Evolutionary conservation across 2,329 filamentous ascomycete species (phyloP).

Genomic region (Trichoderma pleuroti): DNA sequence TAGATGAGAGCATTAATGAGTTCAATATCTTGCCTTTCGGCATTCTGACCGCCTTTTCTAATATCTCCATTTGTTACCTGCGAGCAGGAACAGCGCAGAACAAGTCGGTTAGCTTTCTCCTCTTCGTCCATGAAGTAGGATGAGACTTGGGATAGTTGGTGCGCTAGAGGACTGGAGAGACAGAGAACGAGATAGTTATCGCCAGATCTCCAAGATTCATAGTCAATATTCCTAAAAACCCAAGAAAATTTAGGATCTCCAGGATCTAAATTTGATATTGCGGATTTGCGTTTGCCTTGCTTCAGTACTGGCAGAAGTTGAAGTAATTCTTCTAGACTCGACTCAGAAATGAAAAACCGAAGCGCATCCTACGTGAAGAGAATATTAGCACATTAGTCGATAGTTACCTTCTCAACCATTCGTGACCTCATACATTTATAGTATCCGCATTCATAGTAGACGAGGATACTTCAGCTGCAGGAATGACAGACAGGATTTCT

Average conservation of each 20-base stretch:
- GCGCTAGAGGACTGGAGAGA: not conserved
- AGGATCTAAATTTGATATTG: not conserved
- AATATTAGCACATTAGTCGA: not conserved
- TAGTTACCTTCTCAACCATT: too few relatives aligned
- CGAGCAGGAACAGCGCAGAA: not conserved
- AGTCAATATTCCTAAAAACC: not conserved
- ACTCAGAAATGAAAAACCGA: not conserved
- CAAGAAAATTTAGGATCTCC: not conserved
- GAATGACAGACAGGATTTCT: not conserved
- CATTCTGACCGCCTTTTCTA: not conserved
- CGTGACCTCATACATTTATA: not conserved
- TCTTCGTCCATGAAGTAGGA: not conserved
- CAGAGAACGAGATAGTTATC: not conserved
- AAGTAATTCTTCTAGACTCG: not conserved
- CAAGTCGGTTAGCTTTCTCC: not conserved
- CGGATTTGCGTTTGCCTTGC: not conserved
- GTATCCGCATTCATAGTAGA: rapidly evolving
- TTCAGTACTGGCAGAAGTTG: not conserved
- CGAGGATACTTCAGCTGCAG: not conserved
- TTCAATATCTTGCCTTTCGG: rapidly evolving
- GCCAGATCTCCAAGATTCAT: not conserved
- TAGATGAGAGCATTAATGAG: not conserved
- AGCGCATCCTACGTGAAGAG: not conserved
- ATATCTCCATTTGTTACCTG: not conserved
- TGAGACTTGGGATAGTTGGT: not conserved